Evolutionary conservation across 2,329 filamentous ascomycete genomes (phyloP), one percentile per base, ranked within the genome.

Genomic region (Ascochyta rabiei): DNA sequence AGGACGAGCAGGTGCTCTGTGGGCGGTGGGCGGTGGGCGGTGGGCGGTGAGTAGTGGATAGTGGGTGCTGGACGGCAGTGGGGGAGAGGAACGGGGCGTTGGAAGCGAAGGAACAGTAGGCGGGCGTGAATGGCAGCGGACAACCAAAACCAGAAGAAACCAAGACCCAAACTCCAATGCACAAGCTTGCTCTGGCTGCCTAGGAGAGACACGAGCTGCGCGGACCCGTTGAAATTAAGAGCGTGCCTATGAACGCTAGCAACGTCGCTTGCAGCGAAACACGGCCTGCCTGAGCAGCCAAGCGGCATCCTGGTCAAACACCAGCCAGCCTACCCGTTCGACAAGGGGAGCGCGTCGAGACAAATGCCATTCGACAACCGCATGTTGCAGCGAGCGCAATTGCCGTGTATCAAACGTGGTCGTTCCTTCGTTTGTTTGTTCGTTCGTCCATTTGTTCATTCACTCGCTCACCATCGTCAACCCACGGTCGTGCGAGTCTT

Each of bases 1-100:
- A 58, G 61, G 64, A 67, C 60, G 60, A 68, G 65, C 64, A 48
- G 63, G 48, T 42, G 53, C 51, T 58, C 49, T 55, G 49, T 48
- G 43, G 34, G 44, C 38, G 48, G 45, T 52, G 53, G 41, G 45
- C 38, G 53, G 48, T 44, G 15, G 37, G 35, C 33, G 46, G 18
- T 37, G 35, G 37, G 39, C 23, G 46, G 43, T 23, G 50, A 38
- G 21, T 28, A 35, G n/a, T 31, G 56, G 37, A 46, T 56, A 16
- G 26, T 34, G 12, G 31, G 26, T 26, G 35, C 28, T 40, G 45
- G 34, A 31, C 18, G 31, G 26, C 15, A 2, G 26, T 13, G 23
- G 28, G 28, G 28, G 5, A 12, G 13, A 12, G 13, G 28, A 30
- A 30, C 10, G 28, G 28, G 28, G 28, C 28, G 28, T 10, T 30